Percentiles rank a stretch among this genome's conserved stretches.
phyloP scores from a whole-genome alignment of 225 moss, liverwort and hornwort genomes.

The Marchantia polymorpha region DNA sequence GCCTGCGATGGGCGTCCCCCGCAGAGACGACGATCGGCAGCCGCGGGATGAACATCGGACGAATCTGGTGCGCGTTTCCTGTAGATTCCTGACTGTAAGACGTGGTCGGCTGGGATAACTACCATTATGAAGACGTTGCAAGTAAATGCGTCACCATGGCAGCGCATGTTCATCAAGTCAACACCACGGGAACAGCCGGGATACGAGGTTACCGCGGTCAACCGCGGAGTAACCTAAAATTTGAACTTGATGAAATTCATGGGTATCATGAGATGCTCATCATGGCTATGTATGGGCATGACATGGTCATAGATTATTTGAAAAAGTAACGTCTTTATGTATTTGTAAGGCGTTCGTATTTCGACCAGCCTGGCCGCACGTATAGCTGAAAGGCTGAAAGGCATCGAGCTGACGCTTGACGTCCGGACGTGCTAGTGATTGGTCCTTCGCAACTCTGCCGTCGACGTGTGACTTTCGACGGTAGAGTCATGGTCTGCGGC shows the following conservation, averaged over 20 bases:
- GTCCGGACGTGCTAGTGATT: background rate
- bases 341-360: constrained; percentile 14
- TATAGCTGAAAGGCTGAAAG: background rate
- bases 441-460: background rate
- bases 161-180: background rate
- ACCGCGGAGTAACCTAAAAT: constrained; percentile 24
- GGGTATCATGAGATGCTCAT: constrained; percentile 14
- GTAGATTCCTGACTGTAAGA: constrained; percentile 3
- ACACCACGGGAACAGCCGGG: background rate
- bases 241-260: constrained; percentile 25
- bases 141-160: background rate
- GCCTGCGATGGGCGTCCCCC: background rate
- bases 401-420: constrained; percentile 9
- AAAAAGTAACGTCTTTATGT: constrained; percentile 42
- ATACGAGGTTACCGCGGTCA: constrained; percentile 15
- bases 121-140: background rate
- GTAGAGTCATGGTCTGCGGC: background rate
- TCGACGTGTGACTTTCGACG: background rate
- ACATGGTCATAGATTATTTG: constrained; percentile 26
- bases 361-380: constrained; percentile 20
- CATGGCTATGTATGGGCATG: constrained; percentile 14
- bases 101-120: background rate
- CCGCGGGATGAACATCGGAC: constrained; percentile 7
- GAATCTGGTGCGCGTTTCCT: background rate
- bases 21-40: background rate